phyloP scores from a whole-genome alignment of 305 asterid genomes.

The Petunia hybrid region DNA sequence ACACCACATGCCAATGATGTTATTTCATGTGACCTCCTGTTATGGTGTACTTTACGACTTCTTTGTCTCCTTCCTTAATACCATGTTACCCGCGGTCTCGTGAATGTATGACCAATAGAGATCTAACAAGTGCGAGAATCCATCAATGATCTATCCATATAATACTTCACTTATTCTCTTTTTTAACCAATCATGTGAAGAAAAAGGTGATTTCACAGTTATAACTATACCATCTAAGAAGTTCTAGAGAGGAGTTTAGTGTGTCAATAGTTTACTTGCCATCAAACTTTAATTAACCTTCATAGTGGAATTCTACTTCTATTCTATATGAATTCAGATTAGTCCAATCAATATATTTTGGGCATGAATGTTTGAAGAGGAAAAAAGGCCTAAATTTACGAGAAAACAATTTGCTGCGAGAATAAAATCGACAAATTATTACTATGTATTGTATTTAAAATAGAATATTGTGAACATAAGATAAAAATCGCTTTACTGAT shows the following conservation, averaged over 20 bases:
- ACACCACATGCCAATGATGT: conserved; percentile 50
- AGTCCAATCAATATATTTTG: too few species aligned
- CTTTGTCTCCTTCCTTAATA: conserved; percentile 41
- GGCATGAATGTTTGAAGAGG: too few species aligned
- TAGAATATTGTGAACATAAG: not conserved
- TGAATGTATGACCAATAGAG: not conserved
- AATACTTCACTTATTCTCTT: not conserved
- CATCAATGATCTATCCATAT: not conserved
- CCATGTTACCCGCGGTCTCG: conserved; percentile 15
- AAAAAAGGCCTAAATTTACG: too few species aligned
- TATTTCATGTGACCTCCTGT: conserved; percentile 51
- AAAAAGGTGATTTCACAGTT: not conserved
- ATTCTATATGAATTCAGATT: too few species aligned
- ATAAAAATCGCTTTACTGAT: not conserved
- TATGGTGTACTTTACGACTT: conserved; percentile 32
- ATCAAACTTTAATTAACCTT: too few species aligned
- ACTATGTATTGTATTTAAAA: not conserved
- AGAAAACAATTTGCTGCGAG: too few species aligned
- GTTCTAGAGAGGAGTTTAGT: not conserved
- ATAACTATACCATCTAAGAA: not conserved
- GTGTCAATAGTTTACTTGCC: not conserved
- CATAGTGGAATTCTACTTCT: too few species aligned
- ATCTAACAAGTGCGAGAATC: not conserved
- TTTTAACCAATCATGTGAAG: not conserved
- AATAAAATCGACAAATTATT: too few species aligned